Evolutionary conservation across 441 rosid genomes (phyloP), one percentile per base, ranked within the genome.

Genomic region (Adansonia madagascariensis): DNA sequence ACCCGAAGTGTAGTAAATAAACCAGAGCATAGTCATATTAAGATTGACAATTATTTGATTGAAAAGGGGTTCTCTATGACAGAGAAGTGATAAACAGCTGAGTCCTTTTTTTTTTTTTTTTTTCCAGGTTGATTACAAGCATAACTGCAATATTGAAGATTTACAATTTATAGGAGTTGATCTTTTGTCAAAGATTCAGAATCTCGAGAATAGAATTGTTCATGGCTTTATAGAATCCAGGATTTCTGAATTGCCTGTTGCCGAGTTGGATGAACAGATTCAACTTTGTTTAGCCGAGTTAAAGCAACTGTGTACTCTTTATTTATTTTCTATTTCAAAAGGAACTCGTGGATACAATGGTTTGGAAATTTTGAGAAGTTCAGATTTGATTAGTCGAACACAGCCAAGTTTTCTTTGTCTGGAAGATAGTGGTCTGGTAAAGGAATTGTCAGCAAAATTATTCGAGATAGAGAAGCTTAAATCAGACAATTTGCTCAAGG

Each of bases 401-500:
- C 85, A 82, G 74, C 85, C 65, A 73, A n/a, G 7, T 50, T n/a
- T 24, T 50, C 60, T 24, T 70, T 24, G 53, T 73, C 83, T 60
- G 14, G 64, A 60, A 60, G 64, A 62, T 31, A 78, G 52, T 53
- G 84, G 75, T 72, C 76, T 79, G 17, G 64, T 63, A 8, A 60
- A 77, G 77, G 87, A 84, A 69, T 77, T 82, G 4, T 67, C 75
- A 22, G 79, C 74, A 69, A 82, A 64, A 3, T 24, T 64, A 18
- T 52, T 80, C 3, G 82, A 79, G 77, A 78, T 78, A 22, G 79
- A 53, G 52, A 81, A 81, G 81, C 85, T 85, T 61, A 82, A 85
- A 70, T 85, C 83, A 80, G 84, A 80, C 63, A 76, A 75, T 82
- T 71, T 88, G 74, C 49, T 50, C 79, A 89, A 81, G 84, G 89